Base-by-base conservation (phyloP, 2,329 filamentous ascomycete species). In the Endothia cerciana region DNA sequence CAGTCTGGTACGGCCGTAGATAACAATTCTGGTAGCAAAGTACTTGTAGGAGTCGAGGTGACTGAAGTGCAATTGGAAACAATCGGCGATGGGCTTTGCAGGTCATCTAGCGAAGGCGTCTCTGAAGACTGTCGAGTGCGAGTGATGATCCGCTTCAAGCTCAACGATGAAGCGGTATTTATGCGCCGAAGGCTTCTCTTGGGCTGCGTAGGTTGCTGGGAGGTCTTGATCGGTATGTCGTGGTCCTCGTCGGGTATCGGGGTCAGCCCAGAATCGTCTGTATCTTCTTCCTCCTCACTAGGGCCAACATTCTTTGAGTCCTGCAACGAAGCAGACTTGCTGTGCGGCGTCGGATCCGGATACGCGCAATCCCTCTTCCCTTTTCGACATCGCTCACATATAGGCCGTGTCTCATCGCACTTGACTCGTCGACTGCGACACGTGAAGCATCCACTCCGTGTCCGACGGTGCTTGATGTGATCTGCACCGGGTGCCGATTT, bases 331-430 rank as follows among this genome's bases (percentile, higher is more conserved):
- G 77, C 71, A 30, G 78, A 75, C 69, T 82, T 85, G 38, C 15
- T 17, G 47, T 79, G 72, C 11, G 79, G 75, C 57, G 87, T 80
- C 38, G 89, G 82, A 58, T 94, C 92, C 2, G 95, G 94, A 76
- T 97, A 99, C 66, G 91, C 84, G 76, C 95, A 99, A 70, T 97
- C 92, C 78, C 95, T 87, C 71, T 89, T 91, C 60, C 94, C 95
- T 78, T 98, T 99, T 72, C 89, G 90, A 77, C 95, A 99, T 73
- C 88, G 83, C 75, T 97, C 94, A 79, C 95, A 98, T 62, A 91
- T 84, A 15, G 95, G 95, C 72, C 89, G 91, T 28, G 83, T 86
- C 78, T 99, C 95, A 76, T 98, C 95, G 77, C 95, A 99, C 91
- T 91, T 98, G 61, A 98, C 94, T 76, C 95, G 87, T 71, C 95